Evolutionary conservation across 2,329 filamentous ascomycete genomes (phyloP).

Genomic region (Ophiostoma ips): DNA sequence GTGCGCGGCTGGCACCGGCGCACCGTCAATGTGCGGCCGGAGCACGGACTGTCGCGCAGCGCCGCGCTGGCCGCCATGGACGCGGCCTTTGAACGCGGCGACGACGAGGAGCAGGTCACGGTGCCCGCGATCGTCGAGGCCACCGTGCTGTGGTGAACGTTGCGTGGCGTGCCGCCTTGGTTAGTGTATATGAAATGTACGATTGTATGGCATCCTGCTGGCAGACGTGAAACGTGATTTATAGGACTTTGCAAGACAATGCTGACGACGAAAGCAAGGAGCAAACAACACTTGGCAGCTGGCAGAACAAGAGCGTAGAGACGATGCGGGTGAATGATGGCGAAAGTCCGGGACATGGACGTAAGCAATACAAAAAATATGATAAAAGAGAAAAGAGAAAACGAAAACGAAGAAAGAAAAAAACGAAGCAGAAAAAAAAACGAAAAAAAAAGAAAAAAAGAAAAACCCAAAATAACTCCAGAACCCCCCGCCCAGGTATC

Average conservation of each 20-base stretch:
- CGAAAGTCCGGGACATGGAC: neutral
- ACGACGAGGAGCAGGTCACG: neutral
- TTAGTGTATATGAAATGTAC: too few relatives aligned
- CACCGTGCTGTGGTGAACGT: conserved; percentile 17
- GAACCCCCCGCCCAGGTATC: conserved; percentile 10
- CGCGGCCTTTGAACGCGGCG: neutral
- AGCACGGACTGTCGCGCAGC: conserved; percentile 5
- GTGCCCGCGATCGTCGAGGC: conserved; percentile 17
- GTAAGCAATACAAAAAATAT: neutral
- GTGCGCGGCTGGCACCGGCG: conserved; percentile 30
- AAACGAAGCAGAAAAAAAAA: neutral
- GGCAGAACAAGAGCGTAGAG: neutral
- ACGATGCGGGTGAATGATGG: neutral
- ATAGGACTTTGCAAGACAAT: too few relatives aligned
- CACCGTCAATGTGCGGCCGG: conserved; percentile 17
- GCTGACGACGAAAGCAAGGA: too few relatives aligned
- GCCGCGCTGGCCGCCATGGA: neutral
- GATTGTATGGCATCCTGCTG: too few relatives aligned
- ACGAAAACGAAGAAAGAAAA: neutral
- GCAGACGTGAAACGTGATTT: too few relatives aligned
- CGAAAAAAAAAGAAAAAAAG: conserved; percentile 3
- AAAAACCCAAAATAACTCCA: conserved; percentile 9
- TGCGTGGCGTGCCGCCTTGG: too few relatives aligned
- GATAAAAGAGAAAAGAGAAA: neutral
- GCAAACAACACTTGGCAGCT: too few relatives aligned